Conservation (phyloP, 306 rosid genomes). For the Trifolium pratense region DNA sequence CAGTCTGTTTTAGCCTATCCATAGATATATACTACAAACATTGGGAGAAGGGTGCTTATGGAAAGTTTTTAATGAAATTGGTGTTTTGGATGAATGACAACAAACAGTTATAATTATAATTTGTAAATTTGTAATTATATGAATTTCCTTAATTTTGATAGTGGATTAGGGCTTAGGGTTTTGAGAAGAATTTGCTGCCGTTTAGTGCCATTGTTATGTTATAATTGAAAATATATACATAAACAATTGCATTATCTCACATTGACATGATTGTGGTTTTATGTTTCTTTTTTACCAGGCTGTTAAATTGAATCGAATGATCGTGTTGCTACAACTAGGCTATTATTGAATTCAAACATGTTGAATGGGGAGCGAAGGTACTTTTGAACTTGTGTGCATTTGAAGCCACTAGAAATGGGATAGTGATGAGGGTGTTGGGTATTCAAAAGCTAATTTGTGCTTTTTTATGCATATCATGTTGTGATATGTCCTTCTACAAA, state of each 20-base stretch:
- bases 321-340: constrained; percentile 54
- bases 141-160: neutral
- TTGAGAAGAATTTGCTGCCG: constrained; percentile 2
- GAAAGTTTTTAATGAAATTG: constrained; percentile 3
- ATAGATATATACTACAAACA: neutral
- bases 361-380: constrained; percentile 92
- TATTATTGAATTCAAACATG: constrained; percentile 72
- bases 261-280: neutral
- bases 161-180: neutral
- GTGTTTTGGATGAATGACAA: constrained; percentile 8
- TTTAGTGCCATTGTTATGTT: neutral
- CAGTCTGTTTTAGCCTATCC: too few relatives aligned
- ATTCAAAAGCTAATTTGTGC: constrained; percentile 19
- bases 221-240: constrained; percentile 4
- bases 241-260: neutral
- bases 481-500: neutral
- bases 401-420: constrained; percentile 2
- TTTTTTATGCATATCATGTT: neutral
- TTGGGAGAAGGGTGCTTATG: neutral
- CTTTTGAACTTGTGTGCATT: constrained; percentile 19
- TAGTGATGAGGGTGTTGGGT: constrained; percentile 17
- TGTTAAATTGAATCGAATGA: constrained; percentile 74
- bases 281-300: constrained; percentile 48
- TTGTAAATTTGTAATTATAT: constrained; percentile 14
- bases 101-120: neutral